Evolutionary conservation across 371 early-diverging fungal species (phyloP), one percentile per base, ranked within the genome.

Genomic region (Lichtheimia ornata): DNA sequence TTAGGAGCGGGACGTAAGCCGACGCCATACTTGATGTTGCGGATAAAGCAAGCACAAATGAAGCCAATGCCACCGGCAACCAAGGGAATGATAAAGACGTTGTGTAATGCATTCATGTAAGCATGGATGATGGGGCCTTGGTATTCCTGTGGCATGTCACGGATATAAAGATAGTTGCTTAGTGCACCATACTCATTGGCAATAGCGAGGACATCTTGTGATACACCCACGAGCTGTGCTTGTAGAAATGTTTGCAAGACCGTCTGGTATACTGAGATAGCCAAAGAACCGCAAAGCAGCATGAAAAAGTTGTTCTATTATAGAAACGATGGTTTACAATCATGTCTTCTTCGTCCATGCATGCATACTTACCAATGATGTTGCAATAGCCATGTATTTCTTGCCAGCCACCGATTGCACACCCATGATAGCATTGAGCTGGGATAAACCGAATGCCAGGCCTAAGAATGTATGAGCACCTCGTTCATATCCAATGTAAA

Each of bases 311-410:
- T 67, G 47, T 14, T 55, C 56, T 53, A 50, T 3, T 27, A 24
- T 1, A 28, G n/a, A 47, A 43, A 43, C 1, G 17, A 17, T 47
- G 47, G 47, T 18, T 7, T n/a, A 45, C 1, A 7, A 47, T 47
- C 47, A 47, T 9, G 22, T 47, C 17, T 7, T 14, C 5, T 9
- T 0, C 17, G 1, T n/a, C n/a, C n/a, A 18, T 47, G 18, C n/a
- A 50, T 6, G 13, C 11, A n/a, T 45, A 50, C 57, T 74, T 20
- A 74, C 65, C 63, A 82, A 69, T 13, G 85, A 73, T 14, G 93
- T 87, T 43, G 80, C 85, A 30, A 90, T 72, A 28, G 91, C 85
- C 59, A 88, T 81, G 57, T 85, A 84, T 45, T 71, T 72, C 22
- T 68, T 65, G 15, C 53, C 70, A 5, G 86, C 86, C 2, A 79